Evolutionary conservation across 2,329 filamentous ascomycete genomes (phyloP).

Genomic region (Colletotrichum melonis): DNA sequence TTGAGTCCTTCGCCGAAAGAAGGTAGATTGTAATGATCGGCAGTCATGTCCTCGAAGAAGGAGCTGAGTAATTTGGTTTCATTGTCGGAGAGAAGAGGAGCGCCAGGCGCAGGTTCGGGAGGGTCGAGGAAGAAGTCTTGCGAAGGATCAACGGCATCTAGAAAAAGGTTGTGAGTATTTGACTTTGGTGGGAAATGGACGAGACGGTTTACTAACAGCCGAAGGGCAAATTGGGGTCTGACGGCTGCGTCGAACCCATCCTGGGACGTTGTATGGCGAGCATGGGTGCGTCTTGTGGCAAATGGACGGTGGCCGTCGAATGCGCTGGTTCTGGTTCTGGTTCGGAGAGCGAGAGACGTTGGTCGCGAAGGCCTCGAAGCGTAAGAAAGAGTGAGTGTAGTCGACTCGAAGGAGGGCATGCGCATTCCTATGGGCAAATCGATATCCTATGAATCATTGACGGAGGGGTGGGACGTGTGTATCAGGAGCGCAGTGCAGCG

Average conservation of each 20-base stretch:
- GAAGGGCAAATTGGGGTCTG: constrained; percentile 70
- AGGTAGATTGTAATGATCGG: constrained; percentile 60
- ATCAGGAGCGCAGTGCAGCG: neutral
- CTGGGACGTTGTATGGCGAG: constrained; percentile 66
- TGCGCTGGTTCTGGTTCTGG: constrained; percentile 12
- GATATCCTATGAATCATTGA: constrained; percentile 31
- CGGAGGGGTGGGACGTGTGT: constrained; percentile 19
- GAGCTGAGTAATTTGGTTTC: constrained; percentile 68
- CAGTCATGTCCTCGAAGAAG: constrained; percentile 67
- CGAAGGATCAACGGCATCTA: constrained; percentile 58
- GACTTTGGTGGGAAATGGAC: constrained; percentile 21
- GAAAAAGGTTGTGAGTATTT: constrained; percentile 34
- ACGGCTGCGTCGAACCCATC: constrained; percentile 70
- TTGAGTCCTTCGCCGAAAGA: constrained; percentile 64
- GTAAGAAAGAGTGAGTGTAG: constrained; percentile 24
- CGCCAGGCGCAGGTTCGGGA: constrained; percentile 73
- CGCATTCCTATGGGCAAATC: constrained; percentile 34
- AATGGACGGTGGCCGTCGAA: constrained; percentile 28
- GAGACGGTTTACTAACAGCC: constrained; percentile 67
- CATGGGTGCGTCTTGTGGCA: constrained; percentile 60
- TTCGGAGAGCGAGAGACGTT: constrained; percentile 16
- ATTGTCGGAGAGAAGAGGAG: constrained; percentile 72
- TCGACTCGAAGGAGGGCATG: constrained; percentile 22
- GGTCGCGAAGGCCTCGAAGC: neutral
- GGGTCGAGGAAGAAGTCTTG: constrained; percentile 62